Conservation (phyloP, 1,139 yeast species). For the Lodderomyces pseudojiufengensis region DNA sequence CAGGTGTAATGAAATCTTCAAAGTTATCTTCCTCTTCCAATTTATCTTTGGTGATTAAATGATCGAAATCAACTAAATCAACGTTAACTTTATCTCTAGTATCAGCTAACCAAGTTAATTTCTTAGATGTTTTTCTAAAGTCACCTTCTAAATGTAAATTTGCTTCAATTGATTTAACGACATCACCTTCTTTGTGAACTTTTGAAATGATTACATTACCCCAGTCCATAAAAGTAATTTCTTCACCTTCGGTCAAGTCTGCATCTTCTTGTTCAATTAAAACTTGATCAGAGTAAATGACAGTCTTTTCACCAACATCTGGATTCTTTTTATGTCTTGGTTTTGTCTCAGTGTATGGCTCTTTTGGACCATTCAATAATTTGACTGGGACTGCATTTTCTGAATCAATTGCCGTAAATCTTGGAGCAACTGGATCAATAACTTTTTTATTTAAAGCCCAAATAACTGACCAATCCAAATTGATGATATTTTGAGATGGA, state of each 20-base stretch:
- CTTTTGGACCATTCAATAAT: constrained; percentile 67
- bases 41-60: constrained; percentile 92
- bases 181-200: constrained; percentile 58
- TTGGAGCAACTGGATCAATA: constrained; percentile 94
- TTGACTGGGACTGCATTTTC: constrained; percentile 62
- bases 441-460: constrained; percentile 97
- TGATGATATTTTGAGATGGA: constrained; percentile 92
- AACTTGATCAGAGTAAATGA: constrained; percentile 59
- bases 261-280: constrained; percentile 93
- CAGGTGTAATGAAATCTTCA: constrained; percentile 86
- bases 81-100: constrained; percentile 67
- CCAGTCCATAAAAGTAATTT: constrained; percentile 98
- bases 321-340: constrained; percentile 97
- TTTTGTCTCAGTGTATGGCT: constrained; percentile 61
- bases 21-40: constrained; percentile 93
- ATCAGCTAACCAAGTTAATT: constrained; percentile 92
- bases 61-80: constrained; percentile 89
- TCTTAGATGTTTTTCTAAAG: constrained; percentile 94
- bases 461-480: constrained; percentile 93
- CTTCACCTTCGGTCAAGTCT: constrained; percentile 67
- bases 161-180: constrained; percentile 66
- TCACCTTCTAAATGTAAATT: constrained; percentile 92
- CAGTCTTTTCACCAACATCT: constrained; percentile 81
- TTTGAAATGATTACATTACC: constrained; percentile 86
- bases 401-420: constrained; percentile 76